Conservation (phyloP, 805 yeast genomes). For the Sugiyamaella mastotermitis region DNA sequence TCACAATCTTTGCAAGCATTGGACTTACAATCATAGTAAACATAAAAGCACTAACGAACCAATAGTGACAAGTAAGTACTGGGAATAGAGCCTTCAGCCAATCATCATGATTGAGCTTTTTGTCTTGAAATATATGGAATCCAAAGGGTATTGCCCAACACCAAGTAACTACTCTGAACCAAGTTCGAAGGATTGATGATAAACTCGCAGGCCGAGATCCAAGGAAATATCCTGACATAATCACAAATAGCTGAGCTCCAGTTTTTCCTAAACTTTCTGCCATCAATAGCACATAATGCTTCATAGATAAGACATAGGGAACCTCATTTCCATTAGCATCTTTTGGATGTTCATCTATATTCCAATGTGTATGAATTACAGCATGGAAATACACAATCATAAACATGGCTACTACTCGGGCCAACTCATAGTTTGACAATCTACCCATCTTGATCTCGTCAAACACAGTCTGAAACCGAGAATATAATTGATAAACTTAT, state of each 20-base stretch:
- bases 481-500: too few species aligned
- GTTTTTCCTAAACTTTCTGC: slow-evolving; percentile 1
- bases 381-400: slow-evolving; percentile 5
- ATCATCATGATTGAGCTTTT: neutral
- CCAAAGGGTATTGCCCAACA: slow-evolving; percentile 6
- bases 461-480: too few species aligned
- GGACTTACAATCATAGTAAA: slow-evolving; percentile 3
- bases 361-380: slow-evolving; percentile 1
- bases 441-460: slow-evolving; percentile 7
- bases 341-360: neutral
- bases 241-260: slow-evolving; percentile 6
- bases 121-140: too few species aligned
- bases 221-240: slow-evolving; percentile 7
- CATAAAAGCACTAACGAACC: slow-evolving; percentile 6
- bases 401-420: slow-evolving; percentile 3
- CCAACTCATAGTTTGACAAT: slow-evolving; percentile 6
- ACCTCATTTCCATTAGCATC: slow-evolving; percentile 1
- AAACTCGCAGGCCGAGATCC: neutral
- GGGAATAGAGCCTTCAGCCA: slow-evolving; percentile 2
- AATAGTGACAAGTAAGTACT: slow-evolving; percentile 1
- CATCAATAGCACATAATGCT: too few species aligned
- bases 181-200: slow-evolving; percentile 2
- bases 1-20: neutral
- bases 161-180: slow-evolving; percentile 4
- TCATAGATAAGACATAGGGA: neutral